Base-by-base conservation (phyloP, 2,329 filamentous ascomycete genomes). In the Fusarium xyrophilum region DNA sequence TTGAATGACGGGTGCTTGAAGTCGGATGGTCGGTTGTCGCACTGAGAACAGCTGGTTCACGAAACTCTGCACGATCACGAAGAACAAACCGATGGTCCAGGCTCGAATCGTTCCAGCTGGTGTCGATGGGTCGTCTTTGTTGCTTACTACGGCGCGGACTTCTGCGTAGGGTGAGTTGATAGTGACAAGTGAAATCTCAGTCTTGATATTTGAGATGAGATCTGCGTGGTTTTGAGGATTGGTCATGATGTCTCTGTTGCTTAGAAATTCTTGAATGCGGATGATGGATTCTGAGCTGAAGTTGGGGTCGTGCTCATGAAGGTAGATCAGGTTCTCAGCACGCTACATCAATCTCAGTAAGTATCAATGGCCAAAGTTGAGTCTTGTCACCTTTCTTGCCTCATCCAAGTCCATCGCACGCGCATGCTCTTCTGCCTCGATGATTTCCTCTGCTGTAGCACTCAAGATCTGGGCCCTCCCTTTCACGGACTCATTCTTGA, bases 21-120 rank as follows among this genome's bases (percentile, higher is more conserved):
- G 81, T 10, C 72, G 76, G 60, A 88, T 86, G 13, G 76, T 70
- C 0, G 86, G 86, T 61, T 82, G 79, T 14, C 85, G 83, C 54
- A 88, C 82, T 8, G 81, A 82, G 72, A 88, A 87, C 56, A 88
- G 80, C 74, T 85, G 82, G 63, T 88, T 87, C 68, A 84, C 77
- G 47, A 83, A 82, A 23, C 82, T 78, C 15, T 85, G 77, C 12
- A 82, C 54, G 13, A 80, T 73, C 1, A 82, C 79, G 39, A 86
- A 86, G 15, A 82, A 59, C 7, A 84, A 69, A 3, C 84, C 85
- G 10, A 87, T 82, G 11, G 74, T 68, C 84, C 84, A 86, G 13
- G 82, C 81, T 1, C 85, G 81, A 23, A 87, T 81, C 0, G 86
- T 88, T 2, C 50, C 87, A 72, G 78, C 85, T 82, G 85, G 84